Percentiles rank a stretch among this genome's conserved stretches.
These are phyloP conservation scores for Cytospora mali DNA, from an alignment of 2,329 filamentous ascomycete species.

Conservation along the genomic window DNA sequence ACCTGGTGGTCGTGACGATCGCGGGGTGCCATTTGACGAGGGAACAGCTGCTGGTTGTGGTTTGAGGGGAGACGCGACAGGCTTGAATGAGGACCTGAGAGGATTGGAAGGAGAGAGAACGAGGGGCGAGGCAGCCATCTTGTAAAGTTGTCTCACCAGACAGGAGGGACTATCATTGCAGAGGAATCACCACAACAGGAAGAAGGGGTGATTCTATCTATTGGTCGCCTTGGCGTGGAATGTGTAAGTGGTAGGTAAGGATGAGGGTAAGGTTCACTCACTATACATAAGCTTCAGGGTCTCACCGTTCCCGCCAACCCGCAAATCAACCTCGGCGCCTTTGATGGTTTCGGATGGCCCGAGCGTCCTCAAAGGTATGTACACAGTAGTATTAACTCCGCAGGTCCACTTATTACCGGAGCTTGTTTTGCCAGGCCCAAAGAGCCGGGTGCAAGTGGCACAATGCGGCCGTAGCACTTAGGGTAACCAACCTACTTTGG, in stretches of 20 bases:
- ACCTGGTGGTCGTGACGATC: conserved; percentile 26
- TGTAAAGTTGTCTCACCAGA: conserved; percentile 13
- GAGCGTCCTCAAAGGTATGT: too few relatives aligned
- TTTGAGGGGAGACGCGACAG: conserved; percentile 33
- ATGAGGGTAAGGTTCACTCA: too few relatives aligned
- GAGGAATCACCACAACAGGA: neutral
- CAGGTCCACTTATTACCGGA: neutral
- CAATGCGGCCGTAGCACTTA: too few relatives aligned
- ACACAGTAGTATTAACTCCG: too few relatives aligned
- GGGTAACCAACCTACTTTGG: too few relatives aligned
- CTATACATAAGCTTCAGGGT: neutral
- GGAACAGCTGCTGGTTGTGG: conserved; percentile 34
- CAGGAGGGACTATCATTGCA: neutral
- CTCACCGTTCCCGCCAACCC: too few relatives aligned
- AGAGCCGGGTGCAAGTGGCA: too few relatives aligned
- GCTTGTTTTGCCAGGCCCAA: neutral
- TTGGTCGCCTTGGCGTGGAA: neutral
- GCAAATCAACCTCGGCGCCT: too few relatives aligned
- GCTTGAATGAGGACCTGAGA: conserved; percentile 27
- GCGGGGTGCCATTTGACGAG: conserved; percentile 35
- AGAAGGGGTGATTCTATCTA: neutral
- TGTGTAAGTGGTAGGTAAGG: too few relatives aligned
- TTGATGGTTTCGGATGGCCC: neutral
- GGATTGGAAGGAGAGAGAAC: conserved; percentile 37
- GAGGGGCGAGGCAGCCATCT: conserved; percentile 52